These are phyloP conservation scores for Aspergillus sp. DNA, from an alignment of 2,329 filamentous ascomycete species.

Conservation along the genomic window DNA sequence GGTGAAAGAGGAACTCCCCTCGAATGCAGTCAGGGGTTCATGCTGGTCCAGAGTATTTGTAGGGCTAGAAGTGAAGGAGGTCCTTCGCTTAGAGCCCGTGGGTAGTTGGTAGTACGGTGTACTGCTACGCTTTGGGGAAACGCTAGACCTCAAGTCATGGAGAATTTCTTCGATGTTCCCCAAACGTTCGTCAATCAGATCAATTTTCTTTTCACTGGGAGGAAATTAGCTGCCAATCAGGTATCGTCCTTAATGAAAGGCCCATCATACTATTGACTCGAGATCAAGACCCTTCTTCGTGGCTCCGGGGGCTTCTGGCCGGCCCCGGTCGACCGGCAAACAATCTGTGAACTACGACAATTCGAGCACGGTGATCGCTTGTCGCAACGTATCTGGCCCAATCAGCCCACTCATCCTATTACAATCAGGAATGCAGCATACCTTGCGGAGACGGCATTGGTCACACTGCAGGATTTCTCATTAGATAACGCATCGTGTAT, in stretches of 20 bases:
- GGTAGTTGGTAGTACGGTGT: constrained; percentile 10
- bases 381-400: constrained; percentile 39
- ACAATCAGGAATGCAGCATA: constrained; percentile 12
- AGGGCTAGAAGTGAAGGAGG: constrained; percentile 15
- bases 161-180: constrained; percentile 45
- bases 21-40: constrained; percentile 36
- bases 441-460: constrained; percentile 34
- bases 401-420: background rate
- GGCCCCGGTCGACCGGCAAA: constrained; percentile 37
- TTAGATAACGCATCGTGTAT: background rate
- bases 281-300: constrained; percentile 40
- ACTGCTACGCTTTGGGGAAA: constrained; percentile 7
- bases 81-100: constrained; percentile 11
- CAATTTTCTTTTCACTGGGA: constrained; percentile 52
- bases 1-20: constrained; percentile 50
- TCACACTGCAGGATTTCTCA: constrained; percentile 26
- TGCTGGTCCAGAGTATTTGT: constrained; percentile 26
- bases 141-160: constrained; percentile 19
- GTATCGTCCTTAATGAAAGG: too few species aligned
- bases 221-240: background rate
- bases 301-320: constrained; percentile 35
- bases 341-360: constrained; percentile 35
- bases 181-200: constrained; percentile 51
- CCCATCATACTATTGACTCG: constrained; percentile 38
- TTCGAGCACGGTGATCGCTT: constrained; percentile 42